phyloP scores from a whole-genome alignment of 148 eudicot species.

The Talinum fruticosum region DNA sequence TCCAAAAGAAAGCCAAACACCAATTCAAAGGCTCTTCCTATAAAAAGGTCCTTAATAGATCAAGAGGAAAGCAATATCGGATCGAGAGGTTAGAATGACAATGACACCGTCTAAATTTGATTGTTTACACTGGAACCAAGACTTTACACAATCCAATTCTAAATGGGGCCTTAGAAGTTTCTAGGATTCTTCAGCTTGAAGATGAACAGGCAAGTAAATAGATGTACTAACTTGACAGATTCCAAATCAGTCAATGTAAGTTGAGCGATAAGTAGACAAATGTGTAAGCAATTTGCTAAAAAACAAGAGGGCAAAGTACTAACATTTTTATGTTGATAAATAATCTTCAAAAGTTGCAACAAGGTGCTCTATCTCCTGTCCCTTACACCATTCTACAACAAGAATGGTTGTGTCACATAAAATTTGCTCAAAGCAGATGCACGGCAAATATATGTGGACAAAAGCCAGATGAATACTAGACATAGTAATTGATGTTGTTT shows the following conservation, averaged over 20 bases:
- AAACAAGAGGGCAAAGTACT: slow-evolving; percentile 24
- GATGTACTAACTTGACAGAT: background rate
- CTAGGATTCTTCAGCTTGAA: background rate
- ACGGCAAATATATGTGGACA: background rate
- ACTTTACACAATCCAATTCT: background rate
- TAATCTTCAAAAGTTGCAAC: slow-evolving; percentile 95
- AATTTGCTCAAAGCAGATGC: background rate
- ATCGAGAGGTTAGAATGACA: background rate
- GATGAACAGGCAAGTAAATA: background rate
- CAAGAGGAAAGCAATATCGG: background rate
- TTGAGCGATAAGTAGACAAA: background rate
- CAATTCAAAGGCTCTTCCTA: background rate
- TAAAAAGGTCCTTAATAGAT: background rate
- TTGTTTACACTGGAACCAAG: background rate
- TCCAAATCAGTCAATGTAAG: background rate
- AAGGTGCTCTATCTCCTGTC: slow-evolving; percentile 92
- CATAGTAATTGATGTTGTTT: background rate
- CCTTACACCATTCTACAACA: slow-evolving; percentile 85
- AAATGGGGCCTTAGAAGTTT: background rate
- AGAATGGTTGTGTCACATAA: background rate
- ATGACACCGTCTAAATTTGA: background rate
- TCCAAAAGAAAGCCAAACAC: background rate
- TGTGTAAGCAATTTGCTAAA: background rate
- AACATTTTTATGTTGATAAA: slow-evolving; percentile 89
- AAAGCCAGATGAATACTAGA: background rate